Evolutionary conservation across 2,329 filamentous ascomycete species (phyloP).

Genomic region (Fonsecaea monophora): DNA sequence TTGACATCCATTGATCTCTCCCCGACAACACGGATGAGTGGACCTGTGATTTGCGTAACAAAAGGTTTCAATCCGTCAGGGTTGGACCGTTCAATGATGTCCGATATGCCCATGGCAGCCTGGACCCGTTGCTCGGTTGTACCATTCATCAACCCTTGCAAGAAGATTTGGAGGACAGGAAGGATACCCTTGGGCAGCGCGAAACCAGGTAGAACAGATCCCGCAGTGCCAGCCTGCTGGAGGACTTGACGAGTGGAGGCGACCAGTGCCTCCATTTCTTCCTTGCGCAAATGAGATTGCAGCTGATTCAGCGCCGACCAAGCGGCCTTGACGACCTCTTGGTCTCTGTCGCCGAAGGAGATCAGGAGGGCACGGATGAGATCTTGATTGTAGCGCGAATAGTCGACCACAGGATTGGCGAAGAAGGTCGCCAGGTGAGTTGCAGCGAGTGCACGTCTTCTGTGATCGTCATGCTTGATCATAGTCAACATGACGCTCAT

Average conservation of each 20-base stretch:
- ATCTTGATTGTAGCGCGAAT: conserved; percentile 94
- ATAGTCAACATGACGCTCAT: conserved; percentile 92
- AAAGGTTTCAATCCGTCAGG: conserved; percentile 88
- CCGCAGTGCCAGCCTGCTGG: conserved; percentile 85
- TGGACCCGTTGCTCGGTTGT: conserved; percentile 89
- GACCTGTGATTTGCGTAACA: conserved; percentile 96
- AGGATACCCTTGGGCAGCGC: conserved; percentile 94
- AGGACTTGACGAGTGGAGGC: conserved; percentile 84
- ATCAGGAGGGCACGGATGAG: conserved; percentile 89
- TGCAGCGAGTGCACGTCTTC: conserved; percentile 77
- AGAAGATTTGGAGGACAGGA: conserved; percentile 92
- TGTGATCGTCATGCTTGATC: conserved; percentile 91
- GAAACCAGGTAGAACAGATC: conserved; percentile 85
- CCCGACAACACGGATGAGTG: conserved; percentile 95
- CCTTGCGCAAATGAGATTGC: conserved; percentile 88
- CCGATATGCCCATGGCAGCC: conserved; percentile 89
- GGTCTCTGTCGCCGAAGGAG: conserved; percentile 87
- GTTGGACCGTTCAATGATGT: conserved; percentile 91
- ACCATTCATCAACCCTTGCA: conserved; percentile 97
- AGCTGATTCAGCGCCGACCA: conserved; percentile 88
- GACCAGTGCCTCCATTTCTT: conserved; percentile 96
- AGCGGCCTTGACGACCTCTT: conserved; percentile 82
- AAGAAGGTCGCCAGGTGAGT: conserved; percentile 88
- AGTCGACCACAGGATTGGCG: conserved; percentile 78
- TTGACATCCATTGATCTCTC: conserved; percentile 97